A percentile compares a stretch with the other conserved stretches of the same genome.
These are phyloP conservation scores for Davidsoniella neocaledoniae DNA, from an alignment of 2,329 filamentous ascomycete genomes.

Conservation along the genomic window DNA sequence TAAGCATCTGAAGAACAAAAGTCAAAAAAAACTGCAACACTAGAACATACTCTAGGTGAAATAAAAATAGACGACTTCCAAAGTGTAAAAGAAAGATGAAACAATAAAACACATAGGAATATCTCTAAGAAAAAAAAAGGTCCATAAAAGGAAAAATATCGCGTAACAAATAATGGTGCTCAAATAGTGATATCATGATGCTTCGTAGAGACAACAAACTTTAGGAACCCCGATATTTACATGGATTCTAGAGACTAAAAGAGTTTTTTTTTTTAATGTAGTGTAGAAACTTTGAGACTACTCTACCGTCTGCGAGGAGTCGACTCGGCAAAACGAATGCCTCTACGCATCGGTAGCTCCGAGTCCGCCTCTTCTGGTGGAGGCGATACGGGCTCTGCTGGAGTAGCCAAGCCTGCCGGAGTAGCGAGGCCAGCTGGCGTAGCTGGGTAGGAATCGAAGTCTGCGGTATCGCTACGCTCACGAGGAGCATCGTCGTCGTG, in stretches of 20 bases:
- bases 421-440: slow-evolving; percentile 31
- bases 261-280: background rate
- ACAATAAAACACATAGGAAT: background rate
- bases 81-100: background rate
- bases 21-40: slow-evolving; percentile 1
- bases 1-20: background rate
- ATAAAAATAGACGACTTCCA: slow-evolving; percentile 9
- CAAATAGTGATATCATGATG: background rate
- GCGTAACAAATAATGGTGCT: background rate
- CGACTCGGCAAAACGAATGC: slow-evolving; percentile 44
- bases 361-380: slow-evolving; percentile 30
- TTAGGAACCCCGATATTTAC: background rate
- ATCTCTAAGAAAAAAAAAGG: background rate
- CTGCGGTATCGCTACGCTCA: slow-evolving; percentile 28
- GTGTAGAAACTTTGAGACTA: background rate
- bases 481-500: slow-evolving; percentile 21
- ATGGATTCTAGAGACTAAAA: background rate
- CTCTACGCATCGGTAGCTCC: slow-evolving; percentile 33
- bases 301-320: background rate
- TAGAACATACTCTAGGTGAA: slow-evolving; percentile 1
- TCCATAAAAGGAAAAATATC: background rate
- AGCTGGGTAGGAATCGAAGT: slow-evolving; percentile 38
- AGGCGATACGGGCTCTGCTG: slow-evolving; percentile 29
- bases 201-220: background rate
- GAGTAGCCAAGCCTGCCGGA: slow-evolving; percentile 21